A percentile compares a stretch with the other conserved stretches of the same genome.
Conservation (phyloP, 345 rosid species). For the Ceriops decandra region DNA sequence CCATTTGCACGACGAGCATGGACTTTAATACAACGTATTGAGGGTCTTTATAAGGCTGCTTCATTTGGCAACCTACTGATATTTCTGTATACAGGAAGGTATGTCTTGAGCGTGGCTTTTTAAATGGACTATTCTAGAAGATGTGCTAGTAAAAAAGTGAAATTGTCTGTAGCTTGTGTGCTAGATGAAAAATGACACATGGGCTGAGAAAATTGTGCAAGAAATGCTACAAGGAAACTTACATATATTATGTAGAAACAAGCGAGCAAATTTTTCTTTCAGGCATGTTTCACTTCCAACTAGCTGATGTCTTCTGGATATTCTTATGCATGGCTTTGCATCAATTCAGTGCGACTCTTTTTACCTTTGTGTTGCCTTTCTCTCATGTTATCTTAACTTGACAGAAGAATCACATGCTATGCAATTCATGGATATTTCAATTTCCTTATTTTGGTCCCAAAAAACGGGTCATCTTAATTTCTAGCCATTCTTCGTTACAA, state of each 20-base stretch:
- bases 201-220: neutral
- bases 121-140: neutral
- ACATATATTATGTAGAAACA: no score
- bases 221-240: no score
- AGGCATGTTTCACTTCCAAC: no score
- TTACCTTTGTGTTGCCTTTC: no score
- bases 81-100: conserved; percentile 94
- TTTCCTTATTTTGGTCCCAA: no score
- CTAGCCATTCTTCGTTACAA: no score
- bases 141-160: neutral
- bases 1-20: conserved; percentile 79
- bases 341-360: no score
- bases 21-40: conserved; percentile 66
- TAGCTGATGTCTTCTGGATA: no score
- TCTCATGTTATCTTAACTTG: neutral
- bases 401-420: neutral
- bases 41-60: conserved; percentile 88
- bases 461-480: no score
- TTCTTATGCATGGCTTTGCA: no score
- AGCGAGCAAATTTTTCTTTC: no score
- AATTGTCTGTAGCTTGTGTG: neutral
- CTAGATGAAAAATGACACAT: neutral
- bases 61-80: conserved; percentile 81
- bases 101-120: conserved; percentile 11
- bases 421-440: neutral